phyloP scores from a whole-genome alignment of 352 stramenopile species.

The Thraustotheca clavata region DNA sequence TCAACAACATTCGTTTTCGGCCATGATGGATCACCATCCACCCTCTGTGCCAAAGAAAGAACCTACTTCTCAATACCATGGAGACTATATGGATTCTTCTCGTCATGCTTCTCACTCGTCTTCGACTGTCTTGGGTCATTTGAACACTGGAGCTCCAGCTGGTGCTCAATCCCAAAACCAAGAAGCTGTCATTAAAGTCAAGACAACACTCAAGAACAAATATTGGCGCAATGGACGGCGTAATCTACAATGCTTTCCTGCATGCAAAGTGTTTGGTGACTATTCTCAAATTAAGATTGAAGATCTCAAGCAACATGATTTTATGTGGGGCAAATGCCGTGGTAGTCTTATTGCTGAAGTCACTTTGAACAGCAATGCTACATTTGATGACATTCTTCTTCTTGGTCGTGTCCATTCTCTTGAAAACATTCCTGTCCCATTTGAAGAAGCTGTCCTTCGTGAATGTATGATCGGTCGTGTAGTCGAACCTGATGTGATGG shows the following conservation, averaged over 20 bases:
- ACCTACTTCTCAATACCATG: constrained; percentile 9
- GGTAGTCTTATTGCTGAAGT: constrained; percentile 76
- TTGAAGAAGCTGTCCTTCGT: constrained; percentile 72
- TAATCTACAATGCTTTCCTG: constrained; percentile 85
- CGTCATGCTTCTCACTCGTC: constrained; percentile 10
- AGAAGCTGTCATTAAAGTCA: constrained; percentile 83
- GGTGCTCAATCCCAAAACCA: constrained; percentile 31
- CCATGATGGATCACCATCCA: constrained; percentile 34
- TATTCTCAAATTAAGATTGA: constrained; percentile 86
- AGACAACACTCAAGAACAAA: constrained; percentile 77
- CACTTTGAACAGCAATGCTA: constrained; percentile 71
- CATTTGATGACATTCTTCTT: constrained; percentile 73
- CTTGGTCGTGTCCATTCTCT: constrained; percentile 75
- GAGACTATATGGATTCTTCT: constrained; percentile 28
- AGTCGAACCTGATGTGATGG: constrained; percentile 66
- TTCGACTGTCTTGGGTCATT: background rate
- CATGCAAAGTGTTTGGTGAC: constrained; percentile 84
- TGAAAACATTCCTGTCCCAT: constrained; percentile 75
- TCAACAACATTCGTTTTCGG: constrained; percentile 44
- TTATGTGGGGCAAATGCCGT: constrained; percentile 86
- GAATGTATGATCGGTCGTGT: constrained; percentile 79
- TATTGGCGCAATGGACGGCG: constrained; percentile 87
- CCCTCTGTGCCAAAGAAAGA: constrained; percentile 32
- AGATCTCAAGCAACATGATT: constrained; percentile 83
- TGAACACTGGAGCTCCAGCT: background rate